Conservation (phyloP, 371 early-diverging fungal species). For the Apophysomyces ossiformis region DNA sequence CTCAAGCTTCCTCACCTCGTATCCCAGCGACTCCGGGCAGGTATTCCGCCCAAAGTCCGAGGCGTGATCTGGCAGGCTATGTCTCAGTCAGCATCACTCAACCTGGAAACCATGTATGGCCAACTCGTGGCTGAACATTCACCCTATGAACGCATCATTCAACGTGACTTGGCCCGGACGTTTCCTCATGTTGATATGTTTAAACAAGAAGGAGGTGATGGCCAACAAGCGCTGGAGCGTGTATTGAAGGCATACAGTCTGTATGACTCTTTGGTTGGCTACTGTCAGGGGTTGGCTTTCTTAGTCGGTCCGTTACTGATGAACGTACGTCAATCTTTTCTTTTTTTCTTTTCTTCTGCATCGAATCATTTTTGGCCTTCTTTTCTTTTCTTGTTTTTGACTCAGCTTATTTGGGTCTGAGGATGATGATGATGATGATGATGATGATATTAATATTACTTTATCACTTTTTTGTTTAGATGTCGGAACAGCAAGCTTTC, state of each 20-base stretch:
- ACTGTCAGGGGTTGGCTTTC: conserved; percentile 97
- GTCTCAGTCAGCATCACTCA: conserved; percentile 75
- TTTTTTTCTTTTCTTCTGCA: conserved; percentile 8
- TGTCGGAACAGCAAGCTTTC: conserved; percentile 91
- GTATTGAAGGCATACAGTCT: conserved; percentile 91
- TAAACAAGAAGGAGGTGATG: conserved; percentile 80
- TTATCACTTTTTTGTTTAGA: conserved; percentile 38
- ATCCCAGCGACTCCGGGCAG: conserved; percentile 75
- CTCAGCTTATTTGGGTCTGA: background rate
- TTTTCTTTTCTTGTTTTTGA: too few species aligned
- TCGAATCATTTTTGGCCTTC: too few species aligned
- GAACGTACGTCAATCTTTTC: conserved; percentile 65
- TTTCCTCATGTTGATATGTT: conserved; percentile 91
- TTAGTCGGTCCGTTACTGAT: conserved; percentile 91
- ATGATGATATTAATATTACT: too few species aligned
- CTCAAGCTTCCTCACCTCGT: conserved; percentile 65
- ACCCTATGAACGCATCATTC: conserved; percentile 88
- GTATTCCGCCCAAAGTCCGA: conserved; percentile 85
- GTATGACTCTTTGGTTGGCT: conserved; percentile 92
- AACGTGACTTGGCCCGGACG: conserved; percentile 89
- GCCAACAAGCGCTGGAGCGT: conserved; percentile 82
- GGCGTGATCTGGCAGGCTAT: conserved; percentile 95
- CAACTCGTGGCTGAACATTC: conserved; percentile 80
- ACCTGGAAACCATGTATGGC: conserved; percentile 84
- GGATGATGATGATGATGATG: too few species aligned